Evolutionary conservation across 345 rosid species (phyloP).

Genomic region (Eucalyptus leucophloia): DNA sequence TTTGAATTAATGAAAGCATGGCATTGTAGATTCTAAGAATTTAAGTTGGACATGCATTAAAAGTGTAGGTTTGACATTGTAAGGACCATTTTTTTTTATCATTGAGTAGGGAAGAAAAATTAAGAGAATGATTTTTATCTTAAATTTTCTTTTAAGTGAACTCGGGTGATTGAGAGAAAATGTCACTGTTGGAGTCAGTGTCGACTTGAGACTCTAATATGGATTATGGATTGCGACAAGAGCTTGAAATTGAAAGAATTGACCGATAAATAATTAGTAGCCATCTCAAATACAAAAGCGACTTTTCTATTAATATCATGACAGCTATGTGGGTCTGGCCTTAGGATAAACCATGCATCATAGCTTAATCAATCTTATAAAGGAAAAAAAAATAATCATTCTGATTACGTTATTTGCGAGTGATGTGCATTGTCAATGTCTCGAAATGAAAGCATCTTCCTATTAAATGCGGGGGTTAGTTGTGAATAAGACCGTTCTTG

Average conservation of each 20-base stretch:
- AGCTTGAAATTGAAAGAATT: not conserved
- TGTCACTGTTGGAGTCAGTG: rapidly evolving
- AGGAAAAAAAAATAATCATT: no score
- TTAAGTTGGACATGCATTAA: no score
- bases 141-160: not conserved
- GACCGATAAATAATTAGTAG: not conserved
- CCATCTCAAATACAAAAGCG: not conserved
- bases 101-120: not conserved
- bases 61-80: no score
- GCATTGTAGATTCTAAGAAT: no score
- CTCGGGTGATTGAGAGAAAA: no score
- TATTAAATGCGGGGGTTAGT: not conserved
- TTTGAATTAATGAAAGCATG: no score
- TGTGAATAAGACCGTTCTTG: not conserved
- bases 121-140: not conserved
- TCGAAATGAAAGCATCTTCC: not conserved
- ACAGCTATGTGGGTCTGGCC: not conserved
- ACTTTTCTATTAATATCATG: not conserved
- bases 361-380: not conserved
- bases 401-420: no score
- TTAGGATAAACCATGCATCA: not conserved
- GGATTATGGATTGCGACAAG: not conserved
- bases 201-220: not conserved
- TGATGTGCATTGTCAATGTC: not conserved
- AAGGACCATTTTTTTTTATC: no score